A percentile compares a stretch with the other conserved stretches of the same genome.
These are phyloP conservation scores for Cercospora sesami DNA, from an alignment of 2,329 filamentous ascomycete genomes.

Conservation along the genomic window DNA sequence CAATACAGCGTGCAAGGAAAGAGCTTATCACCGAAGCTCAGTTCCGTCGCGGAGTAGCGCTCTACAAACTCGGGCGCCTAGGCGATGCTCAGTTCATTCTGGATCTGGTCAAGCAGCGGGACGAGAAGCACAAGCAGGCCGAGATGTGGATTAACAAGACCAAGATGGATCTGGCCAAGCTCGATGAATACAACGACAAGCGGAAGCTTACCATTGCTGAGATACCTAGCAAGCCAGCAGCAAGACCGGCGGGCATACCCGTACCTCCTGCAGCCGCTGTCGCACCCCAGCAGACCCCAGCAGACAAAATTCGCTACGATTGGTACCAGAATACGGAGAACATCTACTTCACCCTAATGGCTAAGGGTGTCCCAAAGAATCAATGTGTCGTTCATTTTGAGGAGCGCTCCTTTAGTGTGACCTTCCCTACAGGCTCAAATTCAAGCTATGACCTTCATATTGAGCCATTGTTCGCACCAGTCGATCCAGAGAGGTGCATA, in stretches of 20 bases:
- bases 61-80: slow-evolving; percentile 68
- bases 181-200: slow-evolving; percentile 53
- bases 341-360: slow-evolving; percentile 65
- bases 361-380: slow-evolving; percentile 63
- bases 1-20: slow-evolving; percentile 71
- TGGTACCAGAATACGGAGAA: slow-evolving; percentile 66
- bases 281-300: slow-evolving; percentile 44
- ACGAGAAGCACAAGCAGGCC: slow-evolving; percentile 54
- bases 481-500: slow-evolving; percentile 63
- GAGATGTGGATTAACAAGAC: slow-evolving; percentile 62
- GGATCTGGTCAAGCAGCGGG: slow-evolving; percentile 55
- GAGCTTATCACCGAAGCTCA: slow-evolving; percentile 79
- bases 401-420: slow-evolving; percentile 52
- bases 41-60: slow-evolving; percentile 72
- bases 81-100: slow-evolving; percentile 75
- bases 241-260: not conserved
- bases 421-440: slow-evolving; percentile 56
- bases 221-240: slow-evolving; percentile 48
- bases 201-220: slow-evolving; percentile 51
- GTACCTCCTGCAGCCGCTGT: not conserved
- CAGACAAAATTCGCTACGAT: slow-evolving; percentile 64
- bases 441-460: slow-evolving; percentile 63
- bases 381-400: slow-evolving; percentile 55
- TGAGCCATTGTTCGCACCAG: slow-evolving; percentile 65
- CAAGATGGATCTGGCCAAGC: slow-evolving; percentile 51